Percentiles rank a stretch among this genome's conserved stretches.
Evolutionary conservation across 306 rosid genomes (phyloP).

Genomic region (Boehmeria nivea): DNA sequence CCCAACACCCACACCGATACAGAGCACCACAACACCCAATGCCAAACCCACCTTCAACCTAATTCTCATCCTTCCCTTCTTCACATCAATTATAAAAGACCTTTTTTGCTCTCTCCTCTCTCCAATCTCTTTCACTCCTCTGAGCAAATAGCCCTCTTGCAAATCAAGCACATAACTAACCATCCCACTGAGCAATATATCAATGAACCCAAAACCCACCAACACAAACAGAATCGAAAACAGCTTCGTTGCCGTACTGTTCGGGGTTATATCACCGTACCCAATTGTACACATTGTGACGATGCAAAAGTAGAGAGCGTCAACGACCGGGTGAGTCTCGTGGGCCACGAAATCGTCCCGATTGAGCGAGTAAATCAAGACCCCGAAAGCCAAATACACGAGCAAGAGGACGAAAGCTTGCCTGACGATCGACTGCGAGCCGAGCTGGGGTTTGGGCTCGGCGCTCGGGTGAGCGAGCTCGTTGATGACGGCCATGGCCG

Average conservation of each 20-base stretch:
- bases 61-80: constrained; percentile 99
- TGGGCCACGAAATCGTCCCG: constrained; percentile 40
- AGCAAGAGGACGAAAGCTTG: constrained; percentile 66
- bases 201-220: constrained; percentile 91
- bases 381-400: constrained; percentile 64
- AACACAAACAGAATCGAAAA: constrained; percentile 77
- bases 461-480: constrained; percentile 25
- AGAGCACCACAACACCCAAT: constrained; percentile 77
- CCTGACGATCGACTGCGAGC: constrained; percentile 45
- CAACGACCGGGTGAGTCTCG: constrained; percentile 84
- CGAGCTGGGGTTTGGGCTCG: constrained; percentile 47
- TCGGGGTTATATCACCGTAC: constrained; percentile 88
- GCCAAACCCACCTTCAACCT: constrained; percentile 96
- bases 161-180: constrained; percentile 86
- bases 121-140: constrained; percentile 47
- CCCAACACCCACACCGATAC: constrained; percentile 71
- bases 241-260: constrained; percentile 59
- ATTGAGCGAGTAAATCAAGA: constrained; percentile 68
- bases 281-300: constrained; percentile 99
- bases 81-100: constrained; percentile 74
- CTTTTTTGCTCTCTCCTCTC: constrained; percentile 36
- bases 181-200: constrained; percentile 86
- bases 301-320: constrained; percentile 85
- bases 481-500: constrained; percentile 75
- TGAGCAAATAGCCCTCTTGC: constrained; percentile 74